Percentiles rank a stretch among this genome's conserved stretches.
Conservation (phyloP, 495 filamentous ascomycete genomes). For the Apodospora peruviana region DNA sequence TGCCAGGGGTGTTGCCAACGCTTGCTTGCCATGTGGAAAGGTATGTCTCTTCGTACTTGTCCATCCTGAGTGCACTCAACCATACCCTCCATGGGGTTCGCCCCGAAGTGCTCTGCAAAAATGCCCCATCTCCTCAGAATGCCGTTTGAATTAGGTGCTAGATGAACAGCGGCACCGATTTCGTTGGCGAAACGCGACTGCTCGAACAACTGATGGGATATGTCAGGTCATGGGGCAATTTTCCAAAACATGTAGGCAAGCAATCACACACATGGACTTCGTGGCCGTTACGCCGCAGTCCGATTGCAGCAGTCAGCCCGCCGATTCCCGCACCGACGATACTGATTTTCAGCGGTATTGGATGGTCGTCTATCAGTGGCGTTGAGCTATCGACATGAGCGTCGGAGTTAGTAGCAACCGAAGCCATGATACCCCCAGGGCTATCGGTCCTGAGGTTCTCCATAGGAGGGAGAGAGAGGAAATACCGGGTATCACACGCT, state of each 20-base stretch:
- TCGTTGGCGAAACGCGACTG: constrained; percentile 48
- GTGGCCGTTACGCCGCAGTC: constrained; percentile 49
- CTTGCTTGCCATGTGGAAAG: constrained; percentile 31
- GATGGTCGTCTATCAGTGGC: not conserved
- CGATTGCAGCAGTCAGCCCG: constrained; percentile 49
- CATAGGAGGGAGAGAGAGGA: too few relatives aligned
- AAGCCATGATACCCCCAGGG: not conserved
- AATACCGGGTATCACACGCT: too few relatives aligned
- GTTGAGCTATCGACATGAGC: not conserved
- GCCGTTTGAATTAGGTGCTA: constrained; percentile 50
- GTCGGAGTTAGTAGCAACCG: not conserved
- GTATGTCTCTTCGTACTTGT: constrained; percentile 20
- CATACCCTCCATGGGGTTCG: constrained; percentile 27
- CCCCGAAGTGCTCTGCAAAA: constrained; percentile 27
- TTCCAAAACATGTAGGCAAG: not conserved
- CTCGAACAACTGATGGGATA: constrained; percentile 43
- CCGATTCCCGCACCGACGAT: constrained; percentile 57
- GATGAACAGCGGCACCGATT: constrained; percentile 49
- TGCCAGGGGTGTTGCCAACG: constrained; percentile 47
- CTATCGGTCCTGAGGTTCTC: not conserved
- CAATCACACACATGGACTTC: constrained; percentile 39
- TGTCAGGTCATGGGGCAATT: not conserved
- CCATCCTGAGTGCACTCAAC: constrained; percentile 29
- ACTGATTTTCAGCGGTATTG: constrained; percentile 26
- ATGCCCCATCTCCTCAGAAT: constrained; percentile 41